phyloP scores from a whole-genome alignment of 768 basidiomycete species.

The Cystofilobasidium bisporidii region DNA sequence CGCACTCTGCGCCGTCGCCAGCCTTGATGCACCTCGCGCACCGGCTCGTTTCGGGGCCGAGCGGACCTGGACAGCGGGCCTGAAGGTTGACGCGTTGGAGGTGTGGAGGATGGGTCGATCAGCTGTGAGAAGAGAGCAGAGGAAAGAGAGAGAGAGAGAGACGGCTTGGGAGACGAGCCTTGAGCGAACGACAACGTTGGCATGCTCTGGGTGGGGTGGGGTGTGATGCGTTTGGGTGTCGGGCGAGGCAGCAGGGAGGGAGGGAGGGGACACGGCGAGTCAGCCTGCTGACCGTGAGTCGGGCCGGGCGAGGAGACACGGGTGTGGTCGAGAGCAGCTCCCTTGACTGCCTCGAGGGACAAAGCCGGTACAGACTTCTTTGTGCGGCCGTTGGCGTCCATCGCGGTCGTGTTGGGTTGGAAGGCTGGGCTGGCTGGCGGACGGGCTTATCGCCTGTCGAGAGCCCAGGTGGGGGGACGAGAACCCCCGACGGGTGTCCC shows the following conservation, averaged over 20 bases:
- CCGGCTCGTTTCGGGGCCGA: neutral
- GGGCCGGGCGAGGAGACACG: no score
- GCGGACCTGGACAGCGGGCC: slow-evolving; percentile 8
- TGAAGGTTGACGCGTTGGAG: neutral
- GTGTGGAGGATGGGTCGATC: neutral
- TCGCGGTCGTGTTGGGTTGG: no score
- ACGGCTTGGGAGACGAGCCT: neutral
- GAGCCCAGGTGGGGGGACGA: no score
- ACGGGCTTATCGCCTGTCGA: no score
- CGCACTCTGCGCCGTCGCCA: neutral
- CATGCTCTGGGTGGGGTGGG: neutral
- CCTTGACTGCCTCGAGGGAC: no score
- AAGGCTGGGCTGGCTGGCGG: no score
- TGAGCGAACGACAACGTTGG: slow-evolving; percentile 14
- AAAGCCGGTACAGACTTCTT: no score
- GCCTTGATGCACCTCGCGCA: neutral
- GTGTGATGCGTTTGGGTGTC: no score
- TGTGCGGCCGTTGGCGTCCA: no score
- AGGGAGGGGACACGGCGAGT: neutral
- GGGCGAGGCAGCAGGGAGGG: neutral
- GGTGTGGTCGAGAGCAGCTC: no score
- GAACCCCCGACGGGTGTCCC: no score
- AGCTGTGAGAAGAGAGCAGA: neutral
- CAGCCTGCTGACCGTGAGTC: neutral
- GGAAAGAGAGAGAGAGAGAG: neutral